A percentile compares a stretch with the other conserved stretches of the same genome.
phyloP scores from a whole-genome alignment of 2,329 filamentous ascomycete genomes.

The Myriangium duriaei region DNA sequence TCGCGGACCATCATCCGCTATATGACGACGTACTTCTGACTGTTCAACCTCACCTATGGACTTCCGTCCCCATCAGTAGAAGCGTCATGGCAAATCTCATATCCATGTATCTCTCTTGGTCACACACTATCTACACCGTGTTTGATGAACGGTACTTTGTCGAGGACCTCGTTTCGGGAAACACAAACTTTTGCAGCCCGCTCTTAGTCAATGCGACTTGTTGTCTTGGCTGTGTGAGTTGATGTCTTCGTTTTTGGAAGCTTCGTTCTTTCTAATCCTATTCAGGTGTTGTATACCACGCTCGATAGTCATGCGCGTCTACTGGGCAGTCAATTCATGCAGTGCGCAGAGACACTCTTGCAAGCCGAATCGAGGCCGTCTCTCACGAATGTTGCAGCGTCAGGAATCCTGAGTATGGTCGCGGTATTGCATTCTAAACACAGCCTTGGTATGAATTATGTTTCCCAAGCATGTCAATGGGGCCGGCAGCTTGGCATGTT shows the following conservation, averaged over 20 bases:
- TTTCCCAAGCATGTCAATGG: neutral
- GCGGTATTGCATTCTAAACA: neutral
- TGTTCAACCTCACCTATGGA: conserved; percentile 2
- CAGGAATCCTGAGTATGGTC: neutral
- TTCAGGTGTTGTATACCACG: neutral
- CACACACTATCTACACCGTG: neutral
- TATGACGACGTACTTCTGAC: neutral
- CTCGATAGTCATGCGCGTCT: neutral
- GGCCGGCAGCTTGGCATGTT: conserved; percentile 1
- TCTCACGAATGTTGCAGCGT: neutral
- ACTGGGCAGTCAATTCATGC: neutral
- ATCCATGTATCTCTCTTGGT: conserved; percentile 1
- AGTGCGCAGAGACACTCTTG: neutral
- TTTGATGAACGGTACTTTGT: conserved; percentile 2
- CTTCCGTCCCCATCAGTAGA: neutral
- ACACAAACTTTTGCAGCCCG: conserved; percentile 1
- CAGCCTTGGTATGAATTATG: neutral
- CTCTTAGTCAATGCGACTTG: conserved; percentile 1
- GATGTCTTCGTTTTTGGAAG: neutral
- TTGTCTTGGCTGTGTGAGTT: conserved; percentile 1
- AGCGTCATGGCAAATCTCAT: conserved; percentile 3
- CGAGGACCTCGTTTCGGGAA: conserved; percentile 1
- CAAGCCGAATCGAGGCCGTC: too few relatives aligned
- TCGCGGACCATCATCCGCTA: too few relatives aligned
- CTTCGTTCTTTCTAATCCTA: neutral